Evolutionary conservation across 345 rosid genomes (phyloP).

Genomic region (Lepidium sativum): DNA sequence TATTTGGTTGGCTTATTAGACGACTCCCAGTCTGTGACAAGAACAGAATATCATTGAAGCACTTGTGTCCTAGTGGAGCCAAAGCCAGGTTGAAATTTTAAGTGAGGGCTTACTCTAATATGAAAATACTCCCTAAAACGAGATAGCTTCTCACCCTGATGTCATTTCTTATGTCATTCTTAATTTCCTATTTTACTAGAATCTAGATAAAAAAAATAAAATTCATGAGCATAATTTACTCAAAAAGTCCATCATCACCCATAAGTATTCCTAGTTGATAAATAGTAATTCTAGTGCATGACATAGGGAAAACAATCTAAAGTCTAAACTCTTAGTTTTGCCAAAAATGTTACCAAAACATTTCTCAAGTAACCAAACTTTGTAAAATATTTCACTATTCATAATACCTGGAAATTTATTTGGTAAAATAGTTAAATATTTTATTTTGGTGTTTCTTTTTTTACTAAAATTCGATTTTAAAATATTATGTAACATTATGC

Average conservation of each 20-base stretch:
- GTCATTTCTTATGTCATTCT: conserved; percentile 5
- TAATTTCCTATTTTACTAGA: neutral
- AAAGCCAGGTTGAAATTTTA: neutral
- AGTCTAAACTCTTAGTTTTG: no score
- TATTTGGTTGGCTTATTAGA: conserved; percentile 24
- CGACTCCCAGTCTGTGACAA: conserved; percentile 2
- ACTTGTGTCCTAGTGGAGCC: neutral
- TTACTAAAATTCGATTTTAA: no score
- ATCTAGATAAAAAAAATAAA: neutral
- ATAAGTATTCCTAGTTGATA: neutral
- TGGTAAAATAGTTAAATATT: no score
- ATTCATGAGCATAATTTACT: neutral
- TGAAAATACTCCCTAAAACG: neutral
- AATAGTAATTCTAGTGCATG: neutral
- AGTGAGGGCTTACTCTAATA: neutral
- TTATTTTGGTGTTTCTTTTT: no score
- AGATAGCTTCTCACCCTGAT: neutral
- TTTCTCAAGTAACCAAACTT: no score
- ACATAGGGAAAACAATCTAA: no score
- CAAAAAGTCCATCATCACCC: neutral
- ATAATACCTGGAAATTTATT: no score
- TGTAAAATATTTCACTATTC: no score
- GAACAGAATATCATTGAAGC: neutral
- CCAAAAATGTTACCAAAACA: no score
- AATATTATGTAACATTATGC: no score